Evolutionary conservation across 257 asterid genomes (phyloP), one percentile per base, ranked within the genome.

Genomic region (Ilex asprella): DNA sequence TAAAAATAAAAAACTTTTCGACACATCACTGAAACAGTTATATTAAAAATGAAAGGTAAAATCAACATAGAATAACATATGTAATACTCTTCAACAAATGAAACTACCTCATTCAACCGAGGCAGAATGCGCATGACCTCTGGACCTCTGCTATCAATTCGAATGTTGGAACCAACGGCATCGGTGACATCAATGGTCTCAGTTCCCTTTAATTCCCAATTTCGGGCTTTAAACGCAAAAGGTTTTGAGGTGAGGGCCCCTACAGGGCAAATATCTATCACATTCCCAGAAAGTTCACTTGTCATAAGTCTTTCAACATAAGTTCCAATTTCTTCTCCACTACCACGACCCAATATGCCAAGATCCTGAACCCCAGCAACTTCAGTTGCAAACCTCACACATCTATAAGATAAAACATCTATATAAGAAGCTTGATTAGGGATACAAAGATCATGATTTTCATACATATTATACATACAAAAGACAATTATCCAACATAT

Each of bases 311-410:
- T 83, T 75, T 89, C 99, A 56, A 93, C 99, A 65, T 93, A 93
- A 59, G 99, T 93, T 66, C 99, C 99, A 58, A 93, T 93, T 81
- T 93, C 99, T 87, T 93, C 99, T 72, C 97, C 99, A 71, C 99
- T 93, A 50, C 99, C 99, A 79, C 99, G 99, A 39, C 99, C 99
- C 74, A 93, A 72, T 84, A 93, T 82, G 66, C 99, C 99, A 66
- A 93, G 96, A 76, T 93, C 99, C 76, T 87, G 84, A 70, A 87
- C 95, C 31, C 99, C 99, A 66, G 99, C 99, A 56, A 93, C 55
- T 80, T 93, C 97, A 31, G 92, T 64, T 30, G 97, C 97, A 80
- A 93, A 93, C 75, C 99, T 81, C 61, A 93, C 99, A 66, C 99
- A 93, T 80, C 99, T 91, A 82, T 72, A 75, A 77, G 74, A 12